Conservation (phyloP, 2,329 filamentous ascomycete genomes). For the Zymoseptoria brevis region DNA sequence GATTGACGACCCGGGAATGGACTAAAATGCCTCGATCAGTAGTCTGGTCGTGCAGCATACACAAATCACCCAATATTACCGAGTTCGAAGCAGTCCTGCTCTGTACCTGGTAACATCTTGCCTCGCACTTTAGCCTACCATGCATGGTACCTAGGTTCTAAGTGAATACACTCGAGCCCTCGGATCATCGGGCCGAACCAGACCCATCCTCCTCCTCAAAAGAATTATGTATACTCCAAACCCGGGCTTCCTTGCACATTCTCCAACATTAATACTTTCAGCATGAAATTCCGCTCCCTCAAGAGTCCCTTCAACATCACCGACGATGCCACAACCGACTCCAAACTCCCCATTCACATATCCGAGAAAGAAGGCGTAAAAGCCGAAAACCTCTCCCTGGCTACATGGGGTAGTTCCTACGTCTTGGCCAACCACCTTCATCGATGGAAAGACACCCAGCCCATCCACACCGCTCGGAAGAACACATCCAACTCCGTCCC, state of each 20-base stretch:
- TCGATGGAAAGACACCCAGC: conserved; percentile 19
- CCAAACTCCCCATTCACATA: conserved; percentile 12
- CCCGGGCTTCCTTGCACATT: not conserved
- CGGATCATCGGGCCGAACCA: not conserved
- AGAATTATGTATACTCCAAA: not conserved
- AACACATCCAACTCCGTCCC: conserved; percentile 8
- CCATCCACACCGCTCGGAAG: not conserved
- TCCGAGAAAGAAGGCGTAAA: conserved; percentile 13
- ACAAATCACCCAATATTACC: not conserved
- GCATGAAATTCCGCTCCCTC: conserved; percentile 7
- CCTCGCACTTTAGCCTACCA: not conserved
- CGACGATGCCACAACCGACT: conserved; percentile 40
- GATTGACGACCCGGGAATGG: conserved; percentile 44
- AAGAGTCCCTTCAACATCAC: conserved; percentile 81
- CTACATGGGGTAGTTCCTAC: conserved; percentile 34
- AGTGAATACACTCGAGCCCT: not conserved
- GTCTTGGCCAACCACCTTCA: conserved; percentile 31
- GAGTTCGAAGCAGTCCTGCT: no score
- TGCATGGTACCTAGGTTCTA: no score
- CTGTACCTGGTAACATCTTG: not conserved
- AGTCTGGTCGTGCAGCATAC: not conserved
- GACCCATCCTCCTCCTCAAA: not conserved
- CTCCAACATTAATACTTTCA: not conserved
- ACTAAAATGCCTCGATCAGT: conserved; percentile 9
- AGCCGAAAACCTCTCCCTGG: conserved; percentile 32